Percentiles rank a stretch among this genome's conserved stretches.
These are phyloP conservation scores for Ogataea methanolica DNA, from an alignment of 805 yeast species.

Conservation along the genomic window DNA sequence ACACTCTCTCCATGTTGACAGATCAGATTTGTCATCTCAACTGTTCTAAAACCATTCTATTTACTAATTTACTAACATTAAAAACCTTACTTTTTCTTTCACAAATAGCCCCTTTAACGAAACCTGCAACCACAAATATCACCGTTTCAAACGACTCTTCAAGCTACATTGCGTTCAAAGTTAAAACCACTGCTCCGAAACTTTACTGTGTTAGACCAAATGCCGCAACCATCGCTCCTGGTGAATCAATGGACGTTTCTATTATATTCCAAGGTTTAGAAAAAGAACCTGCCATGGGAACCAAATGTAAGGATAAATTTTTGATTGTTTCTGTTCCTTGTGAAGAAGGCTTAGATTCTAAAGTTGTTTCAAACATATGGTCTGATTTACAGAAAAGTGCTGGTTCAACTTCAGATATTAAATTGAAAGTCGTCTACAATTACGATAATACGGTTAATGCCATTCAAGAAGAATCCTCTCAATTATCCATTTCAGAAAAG, in stretches of 20 bases:
- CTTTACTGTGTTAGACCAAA: constrained; percentile 94
- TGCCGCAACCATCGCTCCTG: constrained; percentile 76
- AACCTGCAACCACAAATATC: constrained; percentile 62
- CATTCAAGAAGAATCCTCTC: constrained; percentile 28
- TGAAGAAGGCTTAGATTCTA: constrained; percentile 50
- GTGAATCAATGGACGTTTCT: constrained; percentile 65
- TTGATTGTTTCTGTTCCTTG: constrained; percentile 83
- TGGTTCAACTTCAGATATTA: constrained; percentile 23
- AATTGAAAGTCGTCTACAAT: constrained; percentile 29
- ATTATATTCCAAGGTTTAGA: constrained; percentile 82
- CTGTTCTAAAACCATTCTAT: not conserved
- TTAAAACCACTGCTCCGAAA: constrained; percentile 97
- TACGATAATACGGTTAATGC: constrained; percentile 26
- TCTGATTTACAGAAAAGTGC: constrained; percentile 60
- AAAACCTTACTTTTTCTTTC: not conserved
- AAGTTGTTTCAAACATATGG: constrained; percentile 68
- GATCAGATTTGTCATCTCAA: not conserved
- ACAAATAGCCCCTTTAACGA: constrained; percentile 66
- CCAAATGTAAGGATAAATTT: constrained; percentile 88
- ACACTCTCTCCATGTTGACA: not conserved
- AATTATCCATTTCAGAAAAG: constrained; percentile 13
- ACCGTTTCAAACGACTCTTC: constrained; percentile 51
- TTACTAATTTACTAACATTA: not conserved
- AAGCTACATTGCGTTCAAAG: constrained; percentile 78
- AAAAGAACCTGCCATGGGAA: constrained; percentile 67